Base-by-base conservation (phyloP, 768 basidiomycete genomes). In the Galerina marginata region DNA sequence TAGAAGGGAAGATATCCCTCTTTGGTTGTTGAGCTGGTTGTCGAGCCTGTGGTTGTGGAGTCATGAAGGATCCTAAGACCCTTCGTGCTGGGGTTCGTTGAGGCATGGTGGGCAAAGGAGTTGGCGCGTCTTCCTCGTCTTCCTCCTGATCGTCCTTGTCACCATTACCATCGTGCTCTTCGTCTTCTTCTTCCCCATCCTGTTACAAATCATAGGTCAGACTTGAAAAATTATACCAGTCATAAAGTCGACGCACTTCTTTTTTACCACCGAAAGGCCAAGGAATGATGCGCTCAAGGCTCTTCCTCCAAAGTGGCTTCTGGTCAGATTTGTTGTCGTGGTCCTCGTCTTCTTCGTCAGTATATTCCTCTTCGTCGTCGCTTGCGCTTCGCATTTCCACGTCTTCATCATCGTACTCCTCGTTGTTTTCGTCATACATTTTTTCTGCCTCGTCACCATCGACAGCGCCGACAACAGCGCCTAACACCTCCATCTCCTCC, bases 401-500 rank as follows among this genome's bases (percentile, higher is more conserved):
- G 9, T 61, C 67, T 16, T 71, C 39, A 44, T 54, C 65, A 10
- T 60, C 58, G 6, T 65, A 65, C 6, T 69, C 64, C 7, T 62
- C 65, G 4, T 65, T 59, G 6, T 66, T 61, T 4, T 69, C 65
- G n/a, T 72, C 66, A 4, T 75, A 73, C 14, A 57, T 61, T 9
- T 67, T 69, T 29, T 72, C 76, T 1, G 67, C 62, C 9, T 69
- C 68, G n/a, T 73, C 66, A 6, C 72, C 73, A 11, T 61, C 64
- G 12, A 65, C 69, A 39, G 72, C 74, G 7, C 72, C 75, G 14
- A 79, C 81, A 37, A 78, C 77, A 36, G 72, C 71, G 23, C 72
- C 79, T 33, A 81, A 54, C 2, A 78, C 78, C 50, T 86, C 86
- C 69, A 84, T 78, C 59, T 86, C 83, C 52, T 86, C 80, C 43